Evolutionary conservation across 164 flowering plant species (phyloP).

Genomic region (Saururus chinensis): DNA sequence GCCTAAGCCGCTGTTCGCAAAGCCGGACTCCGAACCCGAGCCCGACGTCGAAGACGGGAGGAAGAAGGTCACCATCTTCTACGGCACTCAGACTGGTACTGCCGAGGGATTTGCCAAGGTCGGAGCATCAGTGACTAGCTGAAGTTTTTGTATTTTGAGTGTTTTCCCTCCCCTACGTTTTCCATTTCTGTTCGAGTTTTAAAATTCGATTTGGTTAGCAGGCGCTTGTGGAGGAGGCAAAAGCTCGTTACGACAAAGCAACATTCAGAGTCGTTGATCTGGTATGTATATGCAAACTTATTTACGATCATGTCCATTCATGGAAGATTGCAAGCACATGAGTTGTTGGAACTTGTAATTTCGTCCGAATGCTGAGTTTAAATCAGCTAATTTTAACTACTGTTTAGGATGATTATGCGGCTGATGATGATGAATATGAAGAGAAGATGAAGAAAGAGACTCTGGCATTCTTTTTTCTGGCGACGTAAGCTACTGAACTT

Average conservation of each 20-base stretch:
- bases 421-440: conserved; percentile 79
- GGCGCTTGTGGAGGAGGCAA: conserved; percentile 88
- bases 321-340: neutral
- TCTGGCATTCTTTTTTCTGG: conserved; percentile 69
- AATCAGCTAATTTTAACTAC: neutral
- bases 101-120: conserved; percentile 85
- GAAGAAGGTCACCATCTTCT: conserved; percentile 81
- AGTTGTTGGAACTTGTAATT: neutral
- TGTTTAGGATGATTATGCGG: conserved; percentile 88
- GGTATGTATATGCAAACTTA: conserved; percentile 23
- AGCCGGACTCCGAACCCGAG: conserved; percentile 29
- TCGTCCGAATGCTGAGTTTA: neutral
- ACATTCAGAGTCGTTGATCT: conserved; percentile 69
- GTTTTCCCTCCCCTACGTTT: neutral
- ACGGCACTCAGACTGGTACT: conserved; percentile 96
- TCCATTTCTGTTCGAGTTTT: neutral
- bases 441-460: conserved; percentile 73
- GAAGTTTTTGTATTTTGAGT: neutral
- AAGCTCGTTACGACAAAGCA: conserved; percentile 76
- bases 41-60: conserved; percentile 58
- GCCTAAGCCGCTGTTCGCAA: conserved; percentile 34
- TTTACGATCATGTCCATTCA: neutral
- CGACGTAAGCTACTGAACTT: conserved; percentile 56
- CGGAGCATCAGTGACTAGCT: no score
- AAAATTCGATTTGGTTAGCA: conserved; percentile 5